Base-by-base conservation (phyloP, 108 stramenopile genomes). In the Fragilaria crotonensis region DNA sequence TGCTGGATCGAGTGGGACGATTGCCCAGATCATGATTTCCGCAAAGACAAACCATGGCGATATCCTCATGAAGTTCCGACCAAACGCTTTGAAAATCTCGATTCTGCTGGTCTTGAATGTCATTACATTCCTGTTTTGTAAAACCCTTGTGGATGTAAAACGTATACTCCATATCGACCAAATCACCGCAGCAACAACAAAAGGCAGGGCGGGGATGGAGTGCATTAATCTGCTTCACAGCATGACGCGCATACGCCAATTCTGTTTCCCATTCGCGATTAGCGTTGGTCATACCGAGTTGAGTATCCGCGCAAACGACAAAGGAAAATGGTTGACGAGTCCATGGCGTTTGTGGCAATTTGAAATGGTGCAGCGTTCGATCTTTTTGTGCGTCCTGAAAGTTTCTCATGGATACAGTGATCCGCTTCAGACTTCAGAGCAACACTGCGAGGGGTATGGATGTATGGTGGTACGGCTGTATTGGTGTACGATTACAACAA, bases 1-100 rank as follows among this genome's bases (percentile, higher is more conserved):
- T 83, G n/a, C 76, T 67, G 21, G 50, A 26, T 4, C 59, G 67
- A 5, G 79, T 83, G 0, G 89, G 89, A 30, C 76, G 59, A 62
- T 91, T 84, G 0, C 85, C 89, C 23, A 91, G 67, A 59, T 91
- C 83, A 54, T 91, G 85, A 59, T 91, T 91, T 11, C 89, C 89
- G 62, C 89, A 91, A 21, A 87, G 50, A 54, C 89, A 91, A 19
- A 91, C 84, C 30, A 91, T 45, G 3, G 80, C 80, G 70, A 91
- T 91, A 50, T 75, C 75, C 11, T 70, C 56, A 56, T 91, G 72
- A 2, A 91, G 62, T 25, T 48, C 50, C 4, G 62, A 36, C 71
- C 76, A 85, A 11, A 70, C 64, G 25, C 36, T 44, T 67, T 87
- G 67, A 57, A 83, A 85, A 32, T 82, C 78, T 25, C 48, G 49